Evolutionary conservation across 352 stramenopile species (phyloP).

Genomic region (Pythium angustatum): DNA sequence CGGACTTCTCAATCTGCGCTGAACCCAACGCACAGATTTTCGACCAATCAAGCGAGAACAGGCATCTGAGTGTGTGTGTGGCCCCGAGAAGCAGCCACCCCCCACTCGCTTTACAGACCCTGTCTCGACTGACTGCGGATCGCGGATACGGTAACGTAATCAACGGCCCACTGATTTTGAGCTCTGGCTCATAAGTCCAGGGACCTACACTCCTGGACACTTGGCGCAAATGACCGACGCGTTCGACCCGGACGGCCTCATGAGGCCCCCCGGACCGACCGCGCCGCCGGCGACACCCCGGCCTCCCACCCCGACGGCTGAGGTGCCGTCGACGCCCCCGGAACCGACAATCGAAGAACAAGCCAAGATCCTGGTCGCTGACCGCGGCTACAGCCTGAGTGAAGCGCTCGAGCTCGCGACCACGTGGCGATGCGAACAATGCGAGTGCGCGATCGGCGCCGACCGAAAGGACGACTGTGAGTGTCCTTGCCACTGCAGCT

Average conservation of each 20-base stretch:
- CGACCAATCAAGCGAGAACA: neutral
- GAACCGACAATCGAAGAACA: neutral
- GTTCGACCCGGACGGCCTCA: neutral
- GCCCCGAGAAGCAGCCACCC: slow-evolving; percentile 5
- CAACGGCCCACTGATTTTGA: too few species aligned
- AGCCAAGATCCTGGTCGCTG: neutral
- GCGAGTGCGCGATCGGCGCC: neutral
- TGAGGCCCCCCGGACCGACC: neutral
- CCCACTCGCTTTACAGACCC: neutral
- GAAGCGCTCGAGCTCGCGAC: neutral
- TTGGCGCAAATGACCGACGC: slow-evolving; percentile 3
- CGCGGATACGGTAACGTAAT: too few species aligned
- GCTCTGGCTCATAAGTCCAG: too few species aligned
- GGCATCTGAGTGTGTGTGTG: neutral
- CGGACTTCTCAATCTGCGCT: slow-evolving; percentile 15
- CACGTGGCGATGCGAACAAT: slow-evolving; percentile 1
- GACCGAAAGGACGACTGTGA: slow-evolving; percentile 3
- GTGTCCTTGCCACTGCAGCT: slow-evolving; percentile 1
- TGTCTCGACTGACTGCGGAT: neutral
- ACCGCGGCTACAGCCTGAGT: neutral
- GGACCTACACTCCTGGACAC: neutral
- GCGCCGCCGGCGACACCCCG: neutral
- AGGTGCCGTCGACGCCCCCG: too few species aligned
- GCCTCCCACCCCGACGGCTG: too few species aligned
- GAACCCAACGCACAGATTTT: slow-evolving; percentile 1